Base-by-base conservation (phyloP, 331 rosid species). In the Prunus yedoensis region DNA sequence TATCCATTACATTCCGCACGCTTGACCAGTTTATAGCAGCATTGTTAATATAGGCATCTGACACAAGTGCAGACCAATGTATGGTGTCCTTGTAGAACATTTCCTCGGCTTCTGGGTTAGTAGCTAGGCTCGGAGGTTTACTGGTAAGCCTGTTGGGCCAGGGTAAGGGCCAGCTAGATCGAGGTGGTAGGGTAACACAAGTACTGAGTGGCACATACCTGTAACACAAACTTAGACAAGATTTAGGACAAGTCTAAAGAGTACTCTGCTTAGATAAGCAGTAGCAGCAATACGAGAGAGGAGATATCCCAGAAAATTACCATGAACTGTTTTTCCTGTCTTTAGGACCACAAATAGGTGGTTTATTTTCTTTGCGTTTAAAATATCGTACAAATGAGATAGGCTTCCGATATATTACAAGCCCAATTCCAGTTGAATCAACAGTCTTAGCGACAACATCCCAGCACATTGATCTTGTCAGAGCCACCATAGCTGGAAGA, bases 321-420 rank as follows among this genome's bases (percentile, higher is more conserved):
- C 99, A 95, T 75, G 99, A 91, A 78, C 78, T 83, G 59, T 84
- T 88, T 79, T 82, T 89, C 74, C 81, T 75, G 66, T 85, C 86
- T 52, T 71, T 62, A 75, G 74, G 76, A 73, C 85, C 87, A 79
- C 99, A 95, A 15, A 95, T 30, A 49, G 91, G 96, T 51, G 92
- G 94, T 75, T 83, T 61, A 4, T 85, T 85, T 80, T 78, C 74
- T 82, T 77, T 50, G n/a, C 89, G 93, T 68, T 88, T 78, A 60
- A 75, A 54, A 52, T 90, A 95, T 83, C 97, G 93, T 45, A 91
- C 85, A 72, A 88, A 32, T 15, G 97, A 81, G 60, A 80, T 86
- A 25, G 99, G 97, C 89, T 90, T 95, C 81, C 87, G 97, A 82
- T 88, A 95, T 83, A 95, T 92, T 67, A 95, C 97, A 53, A 95